These are phyloP conservation scores for Hypoxylon sp. DNA, from an alignment of 2,329 filamentous ascomycete genomes.

Conservation along the genomic window DNA sequence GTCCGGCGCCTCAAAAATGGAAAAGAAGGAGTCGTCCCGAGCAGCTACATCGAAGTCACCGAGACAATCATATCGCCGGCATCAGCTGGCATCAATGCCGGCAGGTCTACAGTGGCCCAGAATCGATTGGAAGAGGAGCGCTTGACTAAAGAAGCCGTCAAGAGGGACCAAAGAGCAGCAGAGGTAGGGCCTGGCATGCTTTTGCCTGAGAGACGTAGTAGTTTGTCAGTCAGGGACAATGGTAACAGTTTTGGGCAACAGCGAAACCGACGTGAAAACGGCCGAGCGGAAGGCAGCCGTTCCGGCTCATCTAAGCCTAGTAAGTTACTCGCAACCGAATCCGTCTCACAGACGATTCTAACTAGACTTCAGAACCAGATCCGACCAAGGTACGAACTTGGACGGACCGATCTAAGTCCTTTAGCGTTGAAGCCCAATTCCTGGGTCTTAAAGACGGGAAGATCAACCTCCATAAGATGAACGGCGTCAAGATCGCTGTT, in stretches of 20 bases:
- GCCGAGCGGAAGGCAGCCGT: slow-evolving; percentile 67
- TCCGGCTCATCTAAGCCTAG: slow-evolving; percentile 75
- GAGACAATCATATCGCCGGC: slow-evolving; percentile 70
- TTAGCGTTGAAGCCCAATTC: slow-evolving; percentile 97
- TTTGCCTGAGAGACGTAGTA: slow-evolving; percentile 84
- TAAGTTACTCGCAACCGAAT: slow-evolving; percentile 63
- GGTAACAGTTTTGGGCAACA: slow-evolving; percentile 78
- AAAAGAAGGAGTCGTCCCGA: slow-evolving; percentile 95
- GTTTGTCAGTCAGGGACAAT: slow-evolving; percentile 75
- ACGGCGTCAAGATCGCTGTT: slow-evolving; percentile 98
- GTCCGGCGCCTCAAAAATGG: slow-evolving; percentile 90
- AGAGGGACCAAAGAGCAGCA: slow-evolving; percentile 73
- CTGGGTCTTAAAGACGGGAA: slow-evolving; percentile 94
- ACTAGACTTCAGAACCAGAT: slow-evolving; percentile 76
- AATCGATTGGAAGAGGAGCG: slow-evolving; percentile 84
- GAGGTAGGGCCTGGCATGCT: slow-evolving; percentile 83
- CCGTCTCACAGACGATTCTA: slow-evolving; percentile 36
- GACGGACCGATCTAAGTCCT: slow-evolving; percentile 95
- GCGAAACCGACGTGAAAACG: slow-evolving; percentile 78
- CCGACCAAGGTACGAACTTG: slow-evolving; percentile 85
- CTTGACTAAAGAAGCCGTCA: slow-evolving; percentile 83
- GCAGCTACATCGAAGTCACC: slow-evolving; percentile 93
- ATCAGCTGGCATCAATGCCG: slow-evolving; percentile 64
- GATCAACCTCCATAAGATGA: slow-evolving; percentile 97
- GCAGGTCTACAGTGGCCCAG: slow-evolving; percentile 79